Base-by-base conservation (phyloP, 805 yeast genomes). In the Hanseniaspora jakobsenii region DNA sequence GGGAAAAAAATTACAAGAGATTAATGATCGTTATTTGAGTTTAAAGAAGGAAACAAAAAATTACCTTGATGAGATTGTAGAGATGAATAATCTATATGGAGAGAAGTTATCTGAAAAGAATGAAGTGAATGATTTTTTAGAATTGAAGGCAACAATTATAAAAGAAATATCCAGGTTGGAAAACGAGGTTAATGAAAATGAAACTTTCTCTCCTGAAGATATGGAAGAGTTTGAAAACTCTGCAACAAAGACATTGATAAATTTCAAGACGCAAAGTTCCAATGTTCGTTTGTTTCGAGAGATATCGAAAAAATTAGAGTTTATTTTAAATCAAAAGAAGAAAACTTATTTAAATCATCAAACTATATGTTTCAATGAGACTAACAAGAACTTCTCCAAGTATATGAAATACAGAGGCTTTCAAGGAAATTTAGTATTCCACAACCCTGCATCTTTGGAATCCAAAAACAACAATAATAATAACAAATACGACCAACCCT, bases 191-290 rank as follows among this genome's bases (percentile, higher is more conserved):
- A 40, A 36, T 16, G 10, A 47, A 5, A 49, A 46, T 2, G 51
- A 51, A 13, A 44, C 47, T 2, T 47, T 48, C 3, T 55, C 51
- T 6, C 49, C 53, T 4, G 34, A 45, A 0, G 47, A 38, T 3
- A 50, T 54, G 13, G 53, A 52, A 22, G 39, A 41, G 10, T 43
- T 40, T 30, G 50, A 55, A 23, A 27, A 54, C 7, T 35, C 42
- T 4, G 57, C 58, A 10, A 42, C 56, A 4, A 55, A 55, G 8
- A 47, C 49, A 1, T 52, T 48, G 9, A 48, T 32, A 8, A 48
- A 23, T 38, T 56, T 46, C 38, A 47, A 50, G 22, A 55, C 53
- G 21, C 49, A 49, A 1, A 51, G 57, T 48, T 46, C 51, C 26
- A 42, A 42, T 16, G 22, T 13, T n/a, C 32, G 34, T 5, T 35